phyloP scores from a whole-genome alignment of 306 rosid genomes.

The Pyrus bretschneideri region DNA sequence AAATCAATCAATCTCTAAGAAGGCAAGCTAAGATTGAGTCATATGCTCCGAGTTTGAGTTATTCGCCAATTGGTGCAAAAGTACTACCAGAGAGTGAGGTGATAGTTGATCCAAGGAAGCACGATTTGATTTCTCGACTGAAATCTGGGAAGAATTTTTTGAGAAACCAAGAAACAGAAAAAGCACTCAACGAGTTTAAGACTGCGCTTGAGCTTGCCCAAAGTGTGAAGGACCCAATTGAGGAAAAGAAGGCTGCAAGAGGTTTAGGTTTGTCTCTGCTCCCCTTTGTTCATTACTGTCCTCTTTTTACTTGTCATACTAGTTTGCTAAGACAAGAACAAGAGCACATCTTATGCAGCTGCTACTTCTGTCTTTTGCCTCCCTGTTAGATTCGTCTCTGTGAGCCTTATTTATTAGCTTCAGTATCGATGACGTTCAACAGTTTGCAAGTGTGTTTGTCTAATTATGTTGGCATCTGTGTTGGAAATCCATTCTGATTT shows the following conservation, averaged over 20 bases:
- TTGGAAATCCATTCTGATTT: background rate
- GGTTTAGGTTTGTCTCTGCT: conserved; percentile 68
- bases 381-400: background rate
- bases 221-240: conserved; percentile 59
- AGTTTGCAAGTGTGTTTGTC: background rate
- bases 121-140: conserved; percentile 72
- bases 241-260: conserved; percentile 95
- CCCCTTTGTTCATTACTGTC: conserved; percentile 1
- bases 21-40: conserved; percentile 97
- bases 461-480: background rate
- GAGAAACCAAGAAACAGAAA: conserved; percentile 78
- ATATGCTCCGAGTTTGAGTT: conserved; percentile 88
- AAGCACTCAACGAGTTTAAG: conserved; percentile 66
- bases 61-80: conserved; percentile 76
- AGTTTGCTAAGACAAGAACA: background rate
- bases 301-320: background rate
- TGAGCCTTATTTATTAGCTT: background rate
- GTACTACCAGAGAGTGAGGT: conserved; percentile 63
- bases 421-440: background rate
- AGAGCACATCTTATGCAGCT: background rate
- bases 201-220: conserved; percentile 74
- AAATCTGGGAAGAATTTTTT: conserved; percentile 79
- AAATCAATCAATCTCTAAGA: conserved; percentile 75
- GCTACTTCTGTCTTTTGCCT: background rate
- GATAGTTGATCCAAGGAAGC: conserved; percentile 70